phyloP scores from a whole-genome alignment of 2,329 filamentous ascomycete species.

The Neonectria magnoliae region DNA sequence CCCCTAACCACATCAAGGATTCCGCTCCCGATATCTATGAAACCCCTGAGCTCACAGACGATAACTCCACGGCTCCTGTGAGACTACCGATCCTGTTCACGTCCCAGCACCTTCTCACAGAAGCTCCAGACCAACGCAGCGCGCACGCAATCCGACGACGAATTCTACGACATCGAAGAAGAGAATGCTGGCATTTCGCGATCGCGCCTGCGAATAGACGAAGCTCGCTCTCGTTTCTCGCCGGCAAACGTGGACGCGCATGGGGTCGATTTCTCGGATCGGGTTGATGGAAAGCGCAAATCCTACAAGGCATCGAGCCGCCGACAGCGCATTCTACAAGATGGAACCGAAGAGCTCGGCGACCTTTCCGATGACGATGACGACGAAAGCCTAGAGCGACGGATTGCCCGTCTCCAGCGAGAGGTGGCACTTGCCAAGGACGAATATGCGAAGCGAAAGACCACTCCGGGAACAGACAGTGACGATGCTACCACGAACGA shows the following conservation, averaged over 20 bases:
- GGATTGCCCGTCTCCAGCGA: conserved; percentile 81
- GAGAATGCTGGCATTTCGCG: conserved; percentile 77
- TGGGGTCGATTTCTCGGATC: conserved; percentile 89
- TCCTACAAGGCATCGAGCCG: conserved; percentile 82
- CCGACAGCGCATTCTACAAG: conserved; percentile 69
- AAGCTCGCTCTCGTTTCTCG: conserved; percentile 83
- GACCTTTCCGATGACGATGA: conserved; percentile 80
- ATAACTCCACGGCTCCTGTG: conserved; percentile 86
- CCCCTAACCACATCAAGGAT: conserved; percentile 65
- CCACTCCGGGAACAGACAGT: conserved; percentile 56
- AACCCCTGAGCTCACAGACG: conserved; percentile 91
- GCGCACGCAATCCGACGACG: conserved; percentile 69
- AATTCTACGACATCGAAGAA: conserved; percentile 70
- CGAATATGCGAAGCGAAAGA: conserved; percentile 66
- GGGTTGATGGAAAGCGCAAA: conserved; percentile 82
- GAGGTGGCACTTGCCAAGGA: conserved; percentile 81
- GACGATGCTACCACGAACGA: conserved; percentile 56
- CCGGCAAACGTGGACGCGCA: conserved; percentile 79
- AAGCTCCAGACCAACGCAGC: conserved; percentile 62
- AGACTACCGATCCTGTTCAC: conserved; percentile 44
- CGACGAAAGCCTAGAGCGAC: conserved; percentile 79
- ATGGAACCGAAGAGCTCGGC: conserved; percentile 74
- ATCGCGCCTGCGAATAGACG: conserved; percentile 77
- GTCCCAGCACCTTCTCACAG: conserved; percentile 36
- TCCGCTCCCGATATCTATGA: conserved; percentile 96